These are phyloP conservation scores for Ceratopteris richardii DNA, from an alignment of 75 land plant species.

Conservation along the genomic window DNA sequence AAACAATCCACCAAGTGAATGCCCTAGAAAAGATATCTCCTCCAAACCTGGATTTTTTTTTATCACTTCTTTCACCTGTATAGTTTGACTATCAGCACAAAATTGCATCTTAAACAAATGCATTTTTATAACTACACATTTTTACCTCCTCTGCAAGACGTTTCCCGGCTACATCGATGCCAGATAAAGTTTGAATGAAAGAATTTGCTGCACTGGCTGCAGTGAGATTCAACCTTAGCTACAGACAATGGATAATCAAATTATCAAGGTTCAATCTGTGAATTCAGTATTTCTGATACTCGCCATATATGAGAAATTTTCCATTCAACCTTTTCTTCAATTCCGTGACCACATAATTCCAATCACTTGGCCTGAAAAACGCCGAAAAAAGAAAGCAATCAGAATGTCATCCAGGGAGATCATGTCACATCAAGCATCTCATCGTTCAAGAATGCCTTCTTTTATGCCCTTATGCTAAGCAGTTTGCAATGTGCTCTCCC, in stretches of 20 bases:
- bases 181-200: conserved; percentile 62
- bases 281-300: conserved; percentile 4
- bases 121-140: background rate
- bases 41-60: conserved; percentile 45
- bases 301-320: conserved; percentile 76
- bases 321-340: conserved; percentile 58
- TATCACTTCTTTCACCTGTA: conserved; percentile 66
- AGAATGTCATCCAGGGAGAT: conserved; percentile 3
- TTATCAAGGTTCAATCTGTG: background rate
- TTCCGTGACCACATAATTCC: conserved; percentile 77
- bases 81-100: background rate
- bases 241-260: background rate
- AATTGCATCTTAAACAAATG: background rate
- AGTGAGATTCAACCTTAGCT: conserved; percentile 5
- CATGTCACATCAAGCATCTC: no score
- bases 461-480: no score
- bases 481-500: no score
- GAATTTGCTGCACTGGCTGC: conserved; percentile 89
- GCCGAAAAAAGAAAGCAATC: background rate
- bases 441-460: no score
- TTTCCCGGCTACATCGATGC: conserved; percentile 78
- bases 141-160: conserved; percentile 80
- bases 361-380: conserved; percentile 73
- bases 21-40: conserved; percentile 80
- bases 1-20: conserved; percentile 94